A percentile compares a stretch with the other conserved stretches of the same genome.
These are phyloP conservation scores for Apiospora kogelbergensis DNA, from an alignment of 2,329 filamentous ascomycete genomes.

Conservation along the genomic window DNA sequence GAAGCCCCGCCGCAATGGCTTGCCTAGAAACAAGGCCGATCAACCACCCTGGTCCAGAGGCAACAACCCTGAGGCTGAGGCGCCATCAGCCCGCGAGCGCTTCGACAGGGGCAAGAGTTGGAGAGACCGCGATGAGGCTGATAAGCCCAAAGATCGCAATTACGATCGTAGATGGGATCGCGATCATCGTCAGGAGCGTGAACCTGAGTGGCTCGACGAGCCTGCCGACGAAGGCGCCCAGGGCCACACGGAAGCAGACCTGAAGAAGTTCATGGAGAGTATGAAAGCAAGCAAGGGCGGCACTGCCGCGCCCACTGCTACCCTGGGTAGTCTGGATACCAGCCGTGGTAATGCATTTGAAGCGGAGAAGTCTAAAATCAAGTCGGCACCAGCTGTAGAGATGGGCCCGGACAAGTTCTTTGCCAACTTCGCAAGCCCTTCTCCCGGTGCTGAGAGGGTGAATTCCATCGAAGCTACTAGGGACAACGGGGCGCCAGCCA, in stretches of 20 bases:
- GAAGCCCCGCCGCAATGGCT: constrained; percentile 62
- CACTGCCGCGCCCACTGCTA: constrained; percentile 30
- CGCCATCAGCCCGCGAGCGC: constrained; percentile 48
- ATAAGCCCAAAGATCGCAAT: constrained; percentile 31
- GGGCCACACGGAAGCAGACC: constrained; percentile 82
- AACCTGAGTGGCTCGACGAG: constrained; percentile 89
- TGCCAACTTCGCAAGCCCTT: constrained; percentile 47
- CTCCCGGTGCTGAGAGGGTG: constrained; percentile 43
- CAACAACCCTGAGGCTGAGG: constrained; percentile 40
- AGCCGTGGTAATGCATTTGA: constrained; percentile 39
- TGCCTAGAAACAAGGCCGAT: constrained; percentile 65
- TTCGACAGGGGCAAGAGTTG: constrained; percentile 61
- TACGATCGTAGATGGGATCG: constrained; percentile 56
- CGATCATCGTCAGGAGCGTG: constrained; percentile 61
- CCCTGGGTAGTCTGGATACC: constrained; percentile 31
- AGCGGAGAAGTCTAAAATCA: constrained; percentile 53
- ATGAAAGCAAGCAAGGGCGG: constrained; percentile 70
- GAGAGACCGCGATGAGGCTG: constrained; percentile 49
- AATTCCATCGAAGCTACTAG: constrained; percentile 51
- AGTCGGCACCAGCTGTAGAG: constrained; percentile 64
- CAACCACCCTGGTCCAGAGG: constrained; percentile 71
- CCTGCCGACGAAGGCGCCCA: constrained; percentile 68
- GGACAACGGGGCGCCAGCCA: constrained; percentile 41
- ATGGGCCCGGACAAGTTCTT: constrained; percentile 78
- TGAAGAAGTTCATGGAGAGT: constrained; percentile 89